Evolutionary conservation across 805 yeast species (phyloP), one percentile per base, ranked within the genome.

Genomic region (Candida ficus): DNA sequence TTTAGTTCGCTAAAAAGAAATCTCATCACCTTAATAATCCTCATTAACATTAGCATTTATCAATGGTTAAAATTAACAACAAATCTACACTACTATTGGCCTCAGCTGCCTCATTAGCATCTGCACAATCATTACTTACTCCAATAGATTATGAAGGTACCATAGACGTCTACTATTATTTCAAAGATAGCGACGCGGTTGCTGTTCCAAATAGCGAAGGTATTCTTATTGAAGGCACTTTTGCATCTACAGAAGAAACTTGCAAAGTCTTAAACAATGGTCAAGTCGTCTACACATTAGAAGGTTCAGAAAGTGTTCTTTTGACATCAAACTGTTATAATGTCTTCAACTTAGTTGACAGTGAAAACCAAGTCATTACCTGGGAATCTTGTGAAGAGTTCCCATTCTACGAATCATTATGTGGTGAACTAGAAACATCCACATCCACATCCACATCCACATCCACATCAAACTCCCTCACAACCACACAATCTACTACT

Each of bases 321-420:
- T 37, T 55, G 30, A 48, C 58, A 5, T 28, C 54, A 20, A 48
- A 55, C 48, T 55, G 60, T 39, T 47, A 35, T 38, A 41, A 48
- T 33, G 56, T 55, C 22, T 54, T 44, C 43, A 37, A 37, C 33
- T 33, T 55, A 31, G 53, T 46, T 23, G 48, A 49, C 19, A 10
- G 42, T 7, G 38, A 42, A 5, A 35, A 31, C 12, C 30, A 44
- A 17, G 37, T 32, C 4, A 37, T 55, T 22, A 44, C 45, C 14
- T 55, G 60, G 60, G 25, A 37, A 8, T 33, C 49, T 16, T 55
- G 60, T 45, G 42, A 38, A 16, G 60, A 55, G 37, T 55, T 48
- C 46, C 50, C 59, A 42, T 50, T 52, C 49, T 50, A 43, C 36
- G 39, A 45, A 29, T 16, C 44, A 3, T 26, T 43, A 5, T 54